Base-by-base conservation (phyloP, 2,329 filamentous ascomycete species). In the Ophiobolus disseminans region DNA sequence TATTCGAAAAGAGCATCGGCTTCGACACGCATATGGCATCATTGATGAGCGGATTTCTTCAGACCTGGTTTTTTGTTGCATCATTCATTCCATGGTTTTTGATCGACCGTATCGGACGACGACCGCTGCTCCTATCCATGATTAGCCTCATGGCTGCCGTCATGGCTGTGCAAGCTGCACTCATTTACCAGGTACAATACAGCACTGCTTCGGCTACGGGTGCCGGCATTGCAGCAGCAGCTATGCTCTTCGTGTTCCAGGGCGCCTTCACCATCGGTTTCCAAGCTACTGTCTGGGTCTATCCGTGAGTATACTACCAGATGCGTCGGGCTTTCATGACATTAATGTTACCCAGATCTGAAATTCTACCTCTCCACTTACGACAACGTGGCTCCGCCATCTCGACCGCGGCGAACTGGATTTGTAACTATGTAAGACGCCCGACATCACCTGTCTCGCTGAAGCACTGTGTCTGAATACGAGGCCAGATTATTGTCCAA, bases 1-100 rank as follows among this genome's bases (percentile, higher is more conserved):
- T 58, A 2, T 58, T 58, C 23, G 30, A 58, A 36, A 58, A 56
- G 49, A 58, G 55, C 19, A 58, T 58, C 17, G 53, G 55, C 5
- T 58, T 58, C 21, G 45, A 51, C 21, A 51, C 55, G 7, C 52
- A 56, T 16, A 58, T 58, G 55, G 31, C 55, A 2, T 31, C 52
- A 4, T 46, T 58, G 4, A 58, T 58, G 55, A 58, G 55, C 6
- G 53, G 55, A 35, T 58, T 58, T 30, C 30, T 58, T 3, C 55
- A 58, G 45, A 58, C 55, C 1, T 58, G 55, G 55, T 58, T 58
- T 26, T 58, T 58, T 34, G 39, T 58, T n/a, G 55, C 55, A 20
- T 58, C 55, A 0, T 58, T 58, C 32, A 56, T 58, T 10, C 55
- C 55, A 1, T 58, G 53, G 55, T 51, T 58, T 35, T 32, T 58